Evolutionary conservation across 1,284 basidiomycete genomes (phyloP).

Genomic region (Exobasidium rhododendri): DNA sequence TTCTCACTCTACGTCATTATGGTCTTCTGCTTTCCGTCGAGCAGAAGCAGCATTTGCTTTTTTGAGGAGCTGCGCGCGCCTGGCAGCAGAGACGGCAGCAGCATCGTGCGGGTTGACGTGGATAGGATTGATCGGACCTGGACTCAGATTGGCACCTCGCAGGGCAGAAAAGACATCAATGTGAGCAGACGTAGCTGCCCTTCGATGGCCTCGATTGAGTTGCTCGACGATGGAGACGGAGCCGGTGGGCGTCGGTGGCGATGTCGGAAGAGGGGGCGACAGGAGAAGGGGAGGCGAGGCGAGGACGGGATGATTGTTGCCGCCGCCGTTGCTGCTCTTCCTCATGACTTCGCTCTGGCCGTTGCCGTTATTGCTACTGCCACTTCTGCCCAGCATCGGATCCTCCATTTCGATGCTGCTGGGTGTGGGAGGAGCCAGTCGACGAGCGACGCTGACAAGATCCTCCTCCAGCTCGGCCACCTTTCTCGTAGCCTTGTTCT

Average conservation of each 20-base stretch:
- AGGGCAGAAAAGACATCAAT: constrained; percentile 8
- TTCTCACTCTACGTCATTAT: no score
- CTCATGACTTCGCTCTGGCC: not conserved
- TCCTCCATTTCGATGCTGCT: not conserved
- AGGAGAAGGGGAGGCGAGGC: no score
- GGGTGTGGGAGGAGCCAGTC: constrained; percentile 9
- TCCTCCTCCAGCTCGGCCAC: constrained; percentile 38
- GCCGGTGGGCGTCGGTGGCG: not conserved
- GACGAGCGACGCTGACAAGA: constrained; percentile 9
- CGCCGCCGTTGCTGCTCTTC: not conserved
- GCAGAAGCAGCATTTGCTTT: constrained; percentile 10
- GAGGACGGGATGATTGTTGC: not conserved
- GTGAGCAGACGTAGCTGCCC: constrained; percentile 9
- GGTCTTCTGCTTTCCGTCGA: constrained; percentile 3
- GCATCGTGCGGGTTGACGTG: not conserved
- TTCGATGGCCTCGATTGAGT: constrained; percentile 1
- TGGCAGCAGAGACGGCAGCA: constrained; percentile 1
- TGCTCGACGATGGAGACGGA: not conserved
- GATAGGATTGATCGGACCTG: not conserved
- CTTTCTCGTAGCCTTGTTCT: constrained; percentile 25
- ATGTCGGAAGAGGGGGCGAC: not conserved
- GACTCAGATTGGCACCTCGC: not conserved
- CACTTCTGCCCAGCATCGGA: not conserved
- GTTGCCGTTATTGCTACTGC: not conserved
- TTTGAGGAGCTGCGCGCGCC: constrained; percentile 8